Base-by-base conservation (phyloP, 129 eudicot genomes). In the Saposhnikovia divaricata region DNA sequence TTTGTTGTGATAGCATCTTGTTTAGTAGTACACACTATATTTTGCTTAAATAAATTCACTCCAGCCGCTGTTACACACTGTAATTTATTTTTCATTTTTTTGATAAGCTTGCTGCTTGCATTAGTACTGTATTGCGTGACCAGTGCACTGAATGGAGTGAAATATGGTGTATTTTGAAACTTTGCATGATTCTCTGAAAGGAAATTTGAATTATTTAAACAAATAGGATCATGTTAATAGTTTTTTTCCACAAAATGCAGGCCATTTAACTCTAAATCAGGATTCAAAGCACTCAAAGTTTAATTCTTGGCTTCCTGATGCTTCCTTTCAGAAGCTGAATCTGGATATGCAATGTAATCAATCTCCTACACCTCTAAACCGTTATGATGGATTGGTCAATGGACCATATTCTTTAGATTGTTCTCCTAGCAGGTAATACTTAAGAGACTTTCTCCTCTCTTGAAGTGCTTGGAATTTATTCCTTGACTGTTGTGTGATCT, bases 391-490 rank as follows among this genome's bases (percentile, higher is more conserved):
- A 79, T 72, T 68, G 76, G 85, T 71, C 59, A 84, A 45, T 40
- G 84, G 72, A 78, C 82, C 87, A 77, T 84, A 77, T 86, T 71
- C 65, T 73, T 80, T 82, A 73, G 83, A 71, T 57, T 85, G 75
- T 43, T 76, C 97, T 79, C 88, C 88, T 12, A 82, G 85, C 88
- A 91, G 93, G 97, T 91, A 86, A 86, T 13, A 19, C 6, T 39
- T 25, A 2, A 8, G 10, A 14, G 28, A n/a, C 39, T n/a, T 13
- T 46, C 23, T 74, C 19, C 31, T 11, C 9, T 40, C 40, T 44
- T 23, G 16, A 18, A 19, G 61, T 15, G 78, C 77, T 21, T 44
- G 34, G 2, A 15, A 23, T 31, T 38, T 15, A 31, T 5, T 71
- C 14, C 45, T 38, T 16, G 12, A 15, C 75, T 71, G 25, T 71